Evolutionary conservation across 257 asterid genomes (phyloP), one percentile per base, ranked within the genome.

Genomic region (Avicennia marina): DNA sequence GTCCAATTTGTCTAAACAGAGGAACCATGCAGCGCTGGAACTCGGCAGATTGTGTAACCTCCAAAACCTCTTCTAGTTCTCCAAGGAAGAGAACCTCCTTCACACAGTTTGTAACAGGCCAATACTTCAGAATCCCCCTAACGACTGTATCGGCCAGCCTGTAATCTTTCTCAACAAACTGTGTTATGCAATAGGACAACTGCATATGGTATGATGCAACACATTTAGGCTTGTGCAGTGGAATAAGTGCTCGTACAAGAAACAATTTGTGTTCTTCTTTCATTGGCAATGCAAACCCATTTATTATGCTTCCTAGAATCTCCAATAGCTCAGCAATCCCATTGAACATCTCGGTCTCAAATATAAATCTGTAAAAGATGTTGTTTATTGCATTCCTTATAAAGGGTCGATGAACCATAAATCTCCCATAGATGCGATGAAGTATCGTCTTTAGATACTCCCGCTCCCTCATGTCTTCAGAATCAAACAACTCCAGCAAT

Each of bases 231-330:
- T 86, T 86, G 80, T 89, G 97, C 70, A 89, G 66, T 11, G 95
- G 97, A 66, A 89, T 73, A 34, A 89, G 83, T 17, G 89, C 88
- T 48, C 97, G 80, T 26, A 75, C 73, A 43, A 89, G 95, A 69
- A 85, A 89, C 64, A 89, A 39, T 68, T 89, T 89, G 76, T 89
- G 95, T 75, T 89, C 95, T 73, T 89, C 97, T 72, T 89, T 86
- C 97, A 89, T 89, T 18, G 97, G 97, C 70, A 86, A 56, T 0
- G 95, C 94, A 65, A 86, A 89, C 29, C 94, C 95, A 56, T 89
- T 89, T 55, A 89, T 86, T 60, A 86, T 78, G 58, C 97, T 86
- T 60, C 95, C 95, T 20, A 86, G 94, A 81, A 89, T 82, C 83
- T 86, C 97, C 77, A 89, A 64, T 53, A 89, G 62, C 81, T 89